Evolutionary conservation across 176 grass and related monocot genomes (phyloP).

Genomic region (barley (Hordeum vulgare)): DNA sequence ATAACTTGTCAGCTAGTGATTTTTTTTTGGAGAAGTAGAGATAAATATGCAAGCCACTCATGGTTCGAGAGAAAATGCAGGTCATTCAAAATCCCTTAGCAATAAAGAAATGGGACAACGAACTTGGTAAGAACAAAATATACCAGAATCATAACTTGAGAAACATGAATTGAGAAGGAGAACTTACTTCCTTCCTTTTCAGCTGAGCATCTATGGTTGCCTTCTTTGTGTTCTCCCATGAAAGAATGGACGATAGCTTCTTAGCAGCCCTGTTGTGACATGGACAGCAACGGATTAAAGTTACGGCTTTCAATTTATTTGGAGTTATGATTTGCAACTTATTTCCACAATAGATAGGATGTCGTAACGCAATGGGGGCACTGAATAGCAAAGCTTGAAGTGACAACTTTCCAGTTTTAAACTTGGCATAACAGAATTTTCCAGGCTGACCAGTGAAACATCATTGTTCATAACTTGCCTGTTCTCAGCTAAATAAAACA

Average conservation of each 20-base stretch:
- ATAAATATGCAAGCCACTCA: neutral
- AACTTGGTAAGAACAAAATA: neutral
- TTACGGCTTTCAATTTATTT: neutral
- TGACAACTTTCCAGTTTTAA: neutral
- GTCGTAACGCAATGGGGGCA: neutral
- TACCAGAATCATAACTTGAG: neutral
- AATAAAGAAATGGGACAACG: neutral
- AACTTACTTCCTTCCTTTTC: constrained; percentile 68
- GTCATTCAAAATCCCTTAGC: neutral
- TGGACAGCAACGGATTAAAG: neutral
- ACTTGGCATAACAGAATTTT: neutral
- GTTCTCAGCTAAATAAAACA: too few relatives aligned
- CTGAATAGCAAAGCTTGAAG: neutral
- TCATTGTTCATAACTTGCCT: too few relatives aligned
- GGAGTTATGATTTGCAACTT: neutral
- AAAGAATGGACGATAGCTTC: constrained; percentile 62
- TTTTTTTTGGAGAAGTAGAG: too few relatives aligned
- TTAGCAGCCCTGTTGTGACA: constrained; percentile 56
- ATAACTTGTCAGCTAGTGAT: neutral
- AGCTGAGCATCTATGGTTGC: constrained; percentile 59
- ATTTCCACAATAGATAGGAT: neutral
- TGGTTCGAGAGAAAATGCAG: neutral
- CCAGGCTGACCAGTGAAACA: neutral
- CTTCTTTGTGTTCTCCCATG: constrained; percentile 84
- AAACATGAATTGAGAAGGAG: neutral